These are phyloP conservation scores for Scutellaria galericulata DNA, from an alignment of 257 asterid genomes.

Conservation along the genomic window DNA sequence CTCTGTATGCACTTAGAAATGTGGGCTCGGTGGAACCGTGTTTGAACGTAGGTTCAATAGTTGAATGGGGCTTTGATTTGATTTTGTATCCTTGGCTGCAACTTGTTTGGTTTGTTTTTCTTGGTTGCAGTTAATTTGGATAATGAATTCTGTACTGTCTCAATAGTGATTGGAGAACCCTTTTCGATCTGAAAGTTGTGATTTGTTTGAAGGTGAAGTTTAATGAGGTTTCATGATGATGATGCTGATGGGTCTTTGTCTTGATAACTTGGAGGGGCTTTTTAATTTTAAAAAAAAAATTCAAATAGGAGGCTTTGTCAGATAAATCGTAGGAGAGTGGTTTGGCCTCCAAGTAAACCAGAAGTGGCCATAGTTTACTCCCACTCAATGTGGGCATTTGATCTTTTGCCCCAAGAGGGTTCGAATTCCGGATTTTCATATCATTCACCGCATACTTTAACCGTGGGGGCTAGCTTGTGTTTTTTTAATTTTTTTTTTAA, in stretches of 20 bases:
- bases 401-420: background rate
- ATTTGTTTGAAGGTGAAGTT: constrained; percentile 51
- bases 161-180: constrained; percentile 25
- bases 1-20: background rate
- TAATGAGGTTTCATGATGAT: constrained; percentile 35
- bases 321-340: background rate
- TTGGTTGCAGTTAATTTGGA: constrained; percentile 36
- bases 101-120: constrained; percentile 8
- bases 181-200: constrained; percentile 45
- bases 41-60: constrained; percentile 27
- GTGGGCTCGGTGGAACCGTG: constrained; percentile 35
- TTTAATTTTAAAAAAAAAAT: background rate
- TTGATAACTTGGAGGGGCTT: constrained; percentile 35
- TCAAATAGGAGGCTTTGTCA: background rate
- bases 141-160: constrained; percentile 27
- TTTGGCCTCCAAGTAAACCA: background rate
- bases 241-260: constrained; percentile 51
- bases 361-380: background rate
- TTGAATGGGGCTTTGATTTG: constrained; percentile 30
- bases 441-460: background rate
- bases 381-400: background rate
- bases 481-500: constrained; percentile 16
- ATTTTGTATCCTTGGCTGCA: constrained; percentile 22
- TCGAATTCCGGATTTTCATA: background rate
- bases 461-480: constrained; percentile 10